Evolutionary conservation across 345 rosid species (phyloP), one percentile per base, ranked within the genome.

Genomic region (Syzygium aqueum): DNA sequence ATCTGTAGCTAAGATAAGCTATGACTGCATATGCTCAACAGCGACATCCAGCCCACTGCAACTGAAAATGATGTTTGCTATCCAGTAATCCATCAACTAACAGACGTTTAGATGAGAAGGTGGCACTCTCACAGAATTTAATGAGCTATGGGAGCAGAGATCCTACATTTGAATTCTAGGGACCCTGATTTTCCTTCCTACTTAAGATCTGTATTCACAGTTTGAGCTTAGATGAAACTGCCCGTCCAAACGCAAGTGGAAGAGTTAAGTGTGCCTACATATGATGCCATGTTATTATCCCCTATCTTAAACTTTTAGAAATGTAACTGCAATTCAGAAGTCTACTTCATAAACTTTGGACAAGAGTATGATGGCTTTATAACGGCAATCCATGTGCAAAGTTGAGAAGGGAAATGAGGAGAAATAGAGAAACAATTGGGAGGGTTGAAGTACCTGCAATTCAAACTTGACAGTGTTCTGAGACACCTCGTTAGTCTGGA

Each of bases 391-490:
- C 80, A 73, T 33, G 80, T 37, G 80, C 27, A 73, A 73, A 73
- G 25, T 33, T 37, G 46, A 40, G 49, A 73, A 85, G 53, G 67
- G 28, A 25, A 23, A 57, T 65, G 87, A 67, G 50, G 21, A 46
- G 51, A 67, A 22, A 86, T 57, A 84, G 73, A 87, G 88, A 51
- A 30, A 30, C 82, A 46, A 73, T 37, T 37, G 82, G 84, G 67
- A 90, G 86, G 78, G 61, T 82, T 73, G 85, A 53, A 84, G 86
- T 92, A 96, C 99, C 99, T 97, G 97, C 88, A 96, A 93, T 92
- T 96, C 98, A 87, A 97, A 96, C 93, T 96, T 95, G 88, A 97
- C 94, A 25, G 97, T 93, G 90, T 95, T 94, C 17, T 92, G 91
- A 53, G 94, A 86, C 89, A 89, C 90, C 46, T 92, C 93, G 53